phyloP scores from a whole-genome alignment of 164 flowering plant species.

The Chimonanthus praecox region DNA sequence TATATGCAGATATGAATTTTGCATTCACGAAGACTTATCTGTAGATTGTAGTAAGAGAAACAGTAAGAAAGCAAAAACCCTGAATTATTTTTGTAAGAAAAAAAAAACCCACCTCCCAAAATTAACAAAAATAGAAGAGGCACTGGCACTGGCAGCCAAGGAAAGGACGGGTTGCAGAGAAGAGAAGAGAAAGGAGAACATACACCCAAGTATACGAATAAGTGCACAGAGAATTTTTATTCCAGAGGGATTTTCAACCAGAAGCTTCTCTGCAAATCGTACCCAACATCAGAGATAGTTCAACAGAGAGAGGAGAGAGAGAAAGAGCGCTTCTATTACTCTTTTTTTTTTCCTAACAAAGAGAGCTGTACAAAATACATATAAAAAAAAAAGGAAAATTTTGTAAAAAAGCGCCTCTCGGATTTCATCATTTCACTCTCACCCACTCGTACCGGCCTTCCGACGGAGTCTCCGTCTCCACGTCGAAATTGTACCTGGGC shows the following conservation, averaged over 20 bases:
- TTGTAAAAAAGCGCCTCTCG: not conserved
- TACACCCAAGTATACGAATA: slow-evolving; percentile 2
- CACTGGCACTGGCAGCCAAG: not conserved
- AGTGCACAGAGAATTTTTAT: not conserved
- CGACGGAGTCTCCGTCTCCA: slow-evolving; percentile 59
- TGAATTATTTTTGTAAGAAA: too few relatives aligned
- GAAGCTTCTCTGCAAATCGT: slow-evolving; percentile 14
- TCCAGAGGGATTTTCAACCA: slow-evolving; percentile 8
- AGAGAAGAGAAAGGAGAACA: not conserved
- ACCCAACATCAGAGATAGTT: slow-evolving; percentile 10
- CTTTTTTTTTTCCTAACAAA: not conserved
- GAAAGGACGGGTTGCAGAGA: not conserved
- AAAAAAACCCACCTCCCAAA: not conserved
- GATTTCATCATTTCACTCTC: slow-evolving; percentile 32
- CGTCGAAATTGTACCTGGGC: slow-evolving; percentile 69
- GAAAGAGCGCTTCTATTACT: too few relatives aligned
- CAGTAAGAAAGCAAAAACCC: not conserved
- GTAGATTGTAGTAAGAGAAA: not conserved
- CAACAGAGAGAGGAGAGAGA: not conserved
- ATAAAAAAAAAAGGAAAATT: not conserved
- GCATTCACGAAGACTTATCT: not conserved
- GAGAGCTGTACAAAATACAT: slow-evolving; percentile 5
- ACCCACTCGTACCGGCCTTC: slow-evolving; percentile 77
- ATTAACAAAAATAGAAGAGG: not conserved
- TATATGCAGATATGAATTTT: not conserved